Conservation (phyloP, 805 yeast species). For the Candida patagonica region DNA sequence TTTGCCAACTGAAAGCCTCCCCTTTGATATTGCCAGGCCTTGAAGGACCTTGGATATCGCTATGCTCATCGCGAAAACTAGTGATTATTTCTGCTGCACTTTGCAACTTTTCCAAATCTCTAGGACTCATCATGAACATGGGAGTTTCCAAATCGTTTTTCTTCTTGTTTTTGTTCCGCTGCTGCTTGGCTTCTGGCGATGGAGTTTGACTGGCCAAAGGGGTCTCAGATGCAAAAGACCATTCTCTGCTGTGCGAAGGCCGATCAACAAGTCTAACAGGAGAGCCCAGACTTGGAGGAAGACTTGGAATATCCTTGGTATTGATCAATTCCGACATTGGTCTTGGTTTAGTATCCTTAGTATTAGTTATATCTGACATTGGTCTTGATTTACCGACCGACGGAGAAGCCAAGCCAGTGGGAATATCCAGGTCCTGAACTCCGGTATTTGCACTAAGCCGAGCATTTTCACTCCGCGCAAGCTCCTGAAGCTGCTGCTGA, state of each 20-base stretch:
- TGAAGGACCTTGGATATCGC: conserved; percentile 11
- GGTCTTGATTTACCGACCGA: not conserved
- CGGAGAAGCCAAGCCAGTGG: not conserved
- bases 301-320: not conserved
- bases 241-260: not conserved
- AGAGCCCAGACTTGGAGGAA: not conserved
- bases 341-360: not conserved
- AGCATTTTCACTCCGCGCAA: conserved; percentile 25
- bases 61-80: not conserved
- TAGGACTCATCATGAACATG: conserved; percentile 11
- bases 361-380: too few relatives aligned
- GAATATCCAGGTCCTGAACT: conserved; percentile 5
- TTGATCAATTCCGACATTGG: not conserved
- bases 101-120: conserved; percentile 11
- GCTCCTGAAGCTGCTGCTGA: conserved; percentile 19
- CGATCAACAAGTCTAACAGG: not conserved
- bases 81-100: not conserved
- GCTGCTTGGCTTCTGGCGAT: not conserved
- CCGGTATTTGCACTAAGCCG: conserved; percentile 5
- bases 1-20: conserved; percentile 18
- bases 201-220: not conserved
- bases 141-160: not conserved
- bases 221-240: not conserved
- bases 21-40: conserved; percentile 19
- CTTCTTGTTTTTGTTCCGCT: not conserved